phyloP scores from a whole-genome alignment of 768 basidiomycete genomes.

The Pleurotus citrinopileatus region DNA sequence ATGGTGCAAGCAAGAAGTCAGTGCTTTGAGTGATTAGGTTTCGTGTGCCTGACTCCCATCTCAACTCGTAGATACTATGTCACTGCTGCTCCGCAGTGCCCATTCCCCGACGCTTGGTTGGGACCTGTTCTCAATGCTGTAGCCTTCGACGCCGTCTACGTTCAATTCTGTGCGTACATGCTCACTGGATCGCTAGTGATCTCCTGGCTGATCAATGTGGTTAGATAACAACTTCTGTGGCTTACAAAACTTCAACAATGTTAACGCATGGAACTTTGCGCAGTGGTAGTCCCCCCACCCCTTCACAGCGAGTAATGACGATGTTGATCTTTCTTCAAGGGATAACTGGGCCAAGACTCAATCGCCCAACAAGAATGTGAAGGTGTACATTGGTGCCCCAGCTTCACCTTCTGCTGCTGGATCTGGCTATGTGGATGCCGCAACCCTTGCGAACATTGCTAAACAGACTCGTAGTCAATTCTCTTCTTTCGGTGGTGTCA shows the following conservation, averaged over 20 bases:
- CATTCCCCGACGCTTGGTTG: conserved; percentile 59
- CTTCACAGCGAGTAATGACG: neutral
- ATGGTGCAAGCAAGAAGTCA: conserved; percentile 46
- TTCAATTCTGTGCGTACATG: conserved; percentile 47
- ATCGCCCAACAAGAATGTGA: conserved; percentile 51
- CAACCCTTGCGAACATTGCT: conserved; percentile 38
- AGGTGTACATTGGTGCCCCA: conserved; percentile 56
- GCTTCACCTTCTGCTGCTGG: conserved; percentile 48
- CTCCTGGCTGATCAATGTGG: neutral
- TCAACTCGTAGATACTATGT: conserved; percentile 44
- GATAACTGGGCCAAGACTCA: conserved; percentile 55
- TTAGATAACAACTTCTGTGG: conserved; percentile 45
- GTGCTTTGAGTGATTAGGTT: conserved; percentile 11
- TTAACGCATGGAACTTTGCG: conserved; percentile 48
- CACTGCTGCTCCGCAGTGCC: conserved; percentile 54
- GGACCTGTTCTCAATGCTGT: conserved; percentile 53
- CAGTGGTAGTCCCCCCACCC: conserved; percentile 30
- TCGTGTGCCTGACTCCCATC: neutral
- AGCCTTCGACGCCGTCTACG: conserved; percentile 63
- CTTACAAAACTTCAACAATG: conserved; percentile 37
- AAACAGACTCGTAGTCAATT: conserved; percentile 38
- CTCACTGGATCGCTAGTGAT: neutral
- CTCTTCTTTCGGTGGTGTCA: conserved; percentile 53
- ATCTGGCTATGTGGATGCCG: conserved; percentile 48
- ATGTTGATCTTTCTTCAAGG: conserved; percentile 24